A percentile compares a stretch with the other conserved stretches of the same genome.
Evolutionary conservation across 2,329 filamentous ascomycete genomes (phyloP).

Genomic region (Pseudocercospora fuligena): DNA sequence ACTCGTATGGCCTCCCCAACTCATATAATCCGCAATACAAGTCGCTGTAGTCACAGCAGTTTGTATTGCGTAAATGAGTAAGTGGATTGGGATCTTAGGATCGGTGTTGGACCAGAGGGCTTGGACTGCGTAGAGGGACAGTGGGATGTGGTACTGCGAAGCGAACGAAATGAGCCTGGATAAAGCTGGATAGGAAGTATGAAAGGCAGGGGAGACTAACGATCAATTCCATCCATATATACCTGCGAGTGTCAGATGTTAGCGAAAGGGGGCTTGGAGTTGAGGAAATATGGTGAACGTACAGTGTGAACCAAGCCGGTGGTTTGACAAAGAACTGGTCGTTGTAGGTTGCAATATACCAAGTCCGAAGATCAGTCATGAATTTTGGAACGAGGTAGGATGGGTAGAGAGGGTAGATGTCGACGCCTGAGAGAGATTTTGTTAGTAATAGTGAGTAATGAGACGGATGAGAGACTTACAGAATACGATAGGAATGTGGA

Average conservation of each 20-base stretch:
- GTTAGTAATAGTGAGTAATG: neutral
- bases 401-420: constrained; percentile 65
- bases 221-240: constrained; percentile 59
- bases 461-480: constrained; percentile 46
- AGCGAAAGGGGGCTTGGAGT: too few relatives aligned
- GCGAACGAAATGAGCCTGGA: too few relatives aligned
- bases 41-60: constrained; percentile 66
- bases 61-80: constrained; percentile 65
- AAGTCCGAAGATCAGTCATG: constrained; percentile 57
- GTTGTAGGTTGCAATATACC: constrained; percentile 64
- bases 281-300: constrained; percentile 33
- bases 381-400: constrained; percentile 53
- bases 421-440: constrained; percentile 56
- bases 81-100: constrained; percentile 61
- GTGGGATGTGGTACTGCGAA: constrained; percentile 60
- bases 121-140: constrained; percentile 64
- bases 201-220: neutral
- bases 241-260: constrained; percentile 32
- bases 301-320: constrained; percentile 64
- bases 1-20: constrained; percentile 56
- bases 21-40: constrained; percentile 65
- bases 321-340: constrained; percentile 67
- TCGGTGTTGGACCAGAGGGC: constrained; percentile 58
- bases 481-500: constrained; percentile 66
- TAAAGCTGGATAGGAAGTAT: too few relatives aligned